Base-by-base conservation (phyloP, 2,329 filamentous ascomycete species). In the Teratosphaeria epicoccoides region DNA sequence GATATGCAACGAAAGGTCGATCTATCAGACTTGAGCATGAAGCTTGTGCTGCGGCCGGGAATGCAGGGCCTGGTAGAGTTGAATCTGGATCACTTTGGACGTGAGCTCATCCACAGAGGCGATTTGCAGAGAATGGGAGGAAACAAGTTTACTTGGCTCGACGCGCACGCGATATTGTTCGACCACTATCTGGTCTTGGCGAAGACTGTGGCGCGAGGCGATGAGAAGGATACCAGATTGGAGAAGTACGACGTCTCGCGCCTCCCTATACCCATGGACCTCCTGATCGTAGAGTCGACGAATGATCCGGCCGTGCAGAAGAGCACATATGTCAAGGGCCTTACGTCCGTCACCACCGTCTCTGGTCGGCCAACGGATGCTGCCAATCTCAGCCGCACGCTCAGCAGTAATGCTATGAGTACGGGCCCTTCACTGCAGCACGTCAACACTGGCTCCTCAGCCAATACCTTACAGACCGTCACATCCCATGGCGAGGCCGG, bases 111-210 rank as follows among this genome's bases (percentile, higher is more conserved):
- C 55, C 85, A 85, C 68, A 82, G 90, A 61, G 93, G 93, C 52
- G 90, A 97, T 61, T 73, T 98, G 52, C 88, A 94, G 66, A 79
- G 93, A 56, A 85, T 89, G 73, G 89, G 91, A 51, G 87, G 84
- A 43, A 94, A 87, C 66, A 83, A 89, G 52, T 93, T 97, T 65
- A 85, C 84, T 57, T 95, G 91, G 85, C 83, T 97, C 6, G 93
- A 98, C 63, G 94, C 88, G 0, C 89, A 96, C 66, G 89, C 88
- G 2, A 79, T 98, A 45, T 77, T 98, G 0, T 97, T 98, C 64
- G 94, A 98, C 63, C 90, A 98, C 70, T 98, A 96, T 68, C 78
- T 98, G 33, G 90, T 98, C 28, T 73, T 98, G 44, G 87, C 93
- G 37, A 98, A 98, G 73, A 62, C 61, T 1, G 77, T 88, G 6